Percentiles rank a stretch among this genome's conserved stretches.
Conservation (phyloP, 2,329 filamentous ascomycete species). For the Cladorrhinum sp. region DNA sequence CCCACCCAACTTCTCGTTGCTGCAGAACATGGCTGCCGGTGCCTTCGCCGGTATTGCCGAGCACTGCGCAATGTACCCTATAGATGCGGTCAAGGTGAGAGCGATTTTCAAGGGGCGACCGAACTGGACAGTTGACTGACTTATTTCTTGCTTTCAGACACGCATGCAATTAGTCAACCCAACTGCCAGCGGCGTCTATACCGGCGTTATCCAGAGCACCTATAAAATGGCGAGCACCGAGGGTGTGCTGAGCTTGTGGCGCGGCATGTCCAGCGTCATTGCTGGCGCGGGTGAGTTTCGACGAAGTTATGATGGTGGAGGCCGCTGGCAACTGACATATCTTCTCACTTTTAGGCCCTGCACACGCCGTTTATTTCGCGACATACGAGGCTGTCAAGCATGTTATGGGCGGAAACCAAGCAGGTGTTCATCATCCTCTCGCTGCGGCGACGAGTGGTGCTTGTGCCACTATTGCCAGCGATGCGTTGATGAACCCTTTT, state of each 20-base stretch:
- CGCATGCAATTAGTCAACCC: constrained; percentile 97
- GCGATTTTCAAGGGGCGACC: constrained; percentile 18
- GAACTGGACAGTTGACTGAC: constrained; percentile 21
- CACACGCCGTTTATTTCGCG: constrained; percentile 96
- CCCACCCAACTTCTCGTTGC: constrained; percentile 88
- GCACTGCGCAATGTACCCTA: constrained; percentile 85
- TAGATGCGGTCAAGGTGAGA: constrained; percentile 91
- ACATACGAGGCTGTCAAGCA: constrained; percentile 98
- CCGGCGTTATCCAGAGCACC: constrained; percentile 86
- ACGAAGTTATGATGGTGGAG: neutral
- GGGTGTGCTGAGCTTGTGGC: constrained; percentile 88
- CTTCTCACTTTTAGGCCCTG: constrained; percentile 62
- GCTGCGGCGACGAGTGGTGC: constrained; percentile 92
- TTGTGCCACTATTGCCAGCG: constrained; percentile 91
- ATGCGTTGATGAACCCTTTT: constrained; percentile 99
- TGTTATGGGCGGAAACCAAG: constrained; percentile 86
- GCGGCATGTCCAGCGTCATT: constrained; percentile 93
- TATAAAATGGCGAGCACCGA: constrained; percentile 89
- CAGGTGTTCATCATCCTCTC: constrained; percentile 83
- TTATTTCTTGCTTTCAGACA: constrained; percentile 57
- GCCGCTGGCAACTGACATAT: constrained; percentile 24
- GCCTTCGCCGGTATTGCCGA: constrained; percentile 83
- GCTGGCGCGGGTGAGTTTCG: constrained; percentile 76
- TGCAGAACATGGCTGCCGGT: constrained; percentile 93
- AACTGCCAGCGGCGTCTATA: constrained; percentile 75